These are phyloP conservation scores for Phytophthora niederhauseri DNA, from an alignment of 352 stramenopile genomes.

Conservation along the genomic window DNA sequence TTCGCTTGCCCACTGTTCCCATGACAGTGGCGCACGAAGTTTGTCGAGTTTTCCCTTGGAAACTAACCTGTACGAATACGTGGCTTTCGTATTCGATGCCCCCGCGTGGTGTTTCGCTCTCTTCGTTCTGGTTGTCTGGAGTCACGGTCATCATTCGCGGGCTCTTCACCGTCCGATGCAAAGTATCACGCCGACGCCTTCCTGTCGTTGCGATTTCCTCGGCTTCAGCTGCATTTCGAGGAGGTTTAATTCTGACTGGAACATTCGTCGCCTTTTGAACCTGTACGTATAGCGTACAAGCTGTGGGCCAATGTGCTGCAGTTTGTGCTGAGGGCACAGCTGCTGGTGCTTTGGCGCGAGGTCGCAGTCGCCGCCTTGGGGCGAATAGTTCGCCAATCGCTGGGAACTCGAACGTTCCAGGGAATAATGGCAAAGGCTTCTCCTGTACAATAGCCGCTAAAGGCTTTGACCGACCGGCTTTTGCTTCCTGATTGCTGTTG, in stretches of 20 bases:
- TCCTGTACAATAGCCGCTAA: conserved; percentile 86
- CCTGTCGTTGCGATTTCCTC: conserved; percentile 13
- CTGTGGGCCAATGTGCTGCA: conserved; percentile 54
- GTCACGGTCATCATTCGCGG: conserved; percentile 10
- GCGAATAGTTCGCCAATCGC: conserved; percentile 62
- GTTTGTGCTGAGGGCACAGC: conserved; percentile 5
- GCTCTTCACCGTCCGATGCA: conserved; percentile 34
- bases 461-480: conserved; percentile 28
- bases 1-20: conserved; percentile 11
- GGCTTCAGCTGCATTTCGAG: conserved; percentile 16
- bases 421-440: conserved; percentile 79
- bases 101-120: conserved; percentile 19
- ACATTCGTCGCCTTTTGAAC: conserved; percentile 82
- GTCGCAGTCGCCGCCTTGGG: conserved; percentile 53
- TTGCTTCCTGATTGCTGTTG: conserved; percentile 23
- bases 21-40: conserved; percentile 53
- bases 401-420: conserved; percentile 66
- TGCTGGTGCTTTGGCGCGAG: conserved; percentile 39
- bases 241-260: conserved; percentile 53
- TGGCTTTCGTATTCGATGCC: conserved; percentile 47
- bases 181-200: conserved; percentile 21
- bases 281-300: conserved; percentile 85
- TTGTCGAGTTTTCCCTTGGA: conserved; percentile 77
- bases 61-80: conserved; percentile 83
- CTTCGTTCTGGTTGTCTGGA: conserved; percentile 18